These are phyloP conservation scores for Penicillium goetzii DNA, from an alignment of 495 filamentous ascomycete genomes.

Conservation along the genomic window DNA sequence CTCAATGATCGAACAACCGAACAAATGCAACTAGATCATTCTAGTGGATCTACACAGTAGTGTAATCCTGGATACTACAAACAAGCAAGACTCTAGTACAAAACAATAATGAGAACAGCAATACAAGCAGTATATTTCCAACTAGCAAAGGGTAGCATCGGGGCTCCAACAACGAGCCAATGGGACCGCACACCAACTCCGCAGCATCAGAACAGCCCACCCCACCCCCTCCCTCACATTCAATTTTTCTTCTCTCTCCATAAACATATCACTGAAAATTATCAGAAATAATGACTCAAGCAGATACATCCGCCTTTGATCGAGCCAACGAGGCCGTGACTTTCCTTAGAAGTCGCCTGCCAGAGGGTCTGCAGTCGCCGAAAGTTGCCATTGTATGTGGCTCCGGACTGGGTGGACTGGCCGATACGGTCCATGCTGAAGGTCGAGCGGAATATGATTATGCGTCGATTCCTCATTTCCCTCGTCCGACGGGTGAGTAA, in stretches of 20 bases:
- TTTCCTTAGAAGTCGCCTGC: constrained; percentile 45
- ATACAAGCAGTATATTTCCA: background rate
- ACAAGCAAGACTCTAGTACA: no score
- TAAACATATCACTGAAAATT: background rate
- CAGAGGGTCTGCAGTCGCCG: constrained; percentile 53
- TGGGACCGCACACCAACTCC: constrained; percentile 17
- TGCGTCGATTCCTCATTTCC: constrained; percentile 66
- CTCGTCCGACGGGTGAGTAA: constrained; percentile 62
- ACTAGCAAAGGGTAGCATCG: background rate
- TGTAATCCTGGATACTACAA: no score
- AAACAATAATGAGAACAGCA: background rate
- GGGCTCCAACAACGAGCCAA: constrained; percentile 11
- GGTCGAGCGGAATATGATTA: constrained; percentile 64
- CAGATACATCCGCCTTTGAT: constrained; percentile 32
- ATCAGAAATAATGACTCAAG: constrained; percentile 22
- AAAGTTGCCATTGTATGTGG: constrained; percentile 74
- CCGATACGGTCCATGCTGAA: constrained; percentile 56
- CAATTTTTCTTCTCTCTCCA: constrained; percentile 4
- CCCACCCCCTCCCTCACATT: constrained; percentile 2
- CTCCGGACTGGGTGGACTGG: constrained; percentile 71
- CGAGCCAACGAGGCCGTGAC: constrained; percentile 45
- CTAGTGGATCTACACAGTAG: no score
- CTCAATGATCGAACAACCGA: background rate
- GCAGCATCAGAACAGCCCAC: constrained; percentile 22
- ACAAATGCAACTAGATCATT: no score